Evolutionary conservation across 768 basidiomycete species (phyloP), one percentile per base, ranked within the genome.

Genomic region (Tylopilus subfusipes): DNA sequence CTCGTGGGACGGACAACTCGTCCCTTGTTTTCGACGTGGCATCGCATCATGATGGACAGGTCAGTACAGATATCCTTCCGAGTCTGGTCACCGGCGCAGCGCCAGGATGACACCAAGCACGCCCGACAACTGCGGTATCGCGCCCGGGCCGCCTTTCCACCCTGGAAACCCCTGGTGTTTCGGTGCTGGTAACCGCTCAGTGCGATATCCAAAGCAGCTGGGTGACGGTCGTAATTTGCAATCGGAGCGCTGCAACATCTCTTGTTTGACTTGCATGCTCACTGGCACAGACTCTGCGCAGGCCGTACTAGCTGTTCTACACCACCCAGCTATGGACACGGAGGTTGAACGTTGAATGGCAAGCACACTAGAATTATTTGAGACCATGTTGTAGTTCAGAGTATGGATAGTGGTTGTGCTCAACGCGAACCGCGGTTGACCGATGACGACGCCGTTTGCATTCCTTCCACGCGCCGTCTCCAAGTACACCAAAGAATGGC

Each of bases 401-500:
- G n/a, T n/a, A n/a, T n/a, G n/a, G n/a, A n/a, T n/a, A n/a, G n/a
- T n/a, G n/a, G n/a, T n/a, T n/a, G n/a, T n/a, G n/a, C n/a, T n/a
- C n/a, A n/a, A n/a, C n/a, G n/a, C n/a, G n/a, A n/a, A n/a, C n/a
- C n/a, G n/a, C n/a, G 14, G 38, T 31, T 46, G 45, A 21, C 31
- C n/a, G 16, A 69, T 67, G 64, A 43, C 64, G 27, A n/a, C 60
- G 25, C 50, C 68, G 11, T 74, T 82, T 56, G 66, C 76, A 7
- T 82, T 82, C 55, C 53, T 81, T 50, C 81, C 81, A 43, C 73
- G 81, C 48, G 72, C 74, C 44, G 67, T 82, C 54, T 70, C 73
- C n/a, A 74, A 72, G 55, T 46, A 65, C 31, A 59, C 68, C 40
- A 72, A 69, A 43, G 53, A 52, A 47, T 65, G 60, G 58, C 51